A percentile compares a stretch with the other conserved stretches of the same genome.
Evolutionary conservation across 495 filamentous ascomycete species (phyloP).

Genomic region (Penicillium fimorum): DNA sequence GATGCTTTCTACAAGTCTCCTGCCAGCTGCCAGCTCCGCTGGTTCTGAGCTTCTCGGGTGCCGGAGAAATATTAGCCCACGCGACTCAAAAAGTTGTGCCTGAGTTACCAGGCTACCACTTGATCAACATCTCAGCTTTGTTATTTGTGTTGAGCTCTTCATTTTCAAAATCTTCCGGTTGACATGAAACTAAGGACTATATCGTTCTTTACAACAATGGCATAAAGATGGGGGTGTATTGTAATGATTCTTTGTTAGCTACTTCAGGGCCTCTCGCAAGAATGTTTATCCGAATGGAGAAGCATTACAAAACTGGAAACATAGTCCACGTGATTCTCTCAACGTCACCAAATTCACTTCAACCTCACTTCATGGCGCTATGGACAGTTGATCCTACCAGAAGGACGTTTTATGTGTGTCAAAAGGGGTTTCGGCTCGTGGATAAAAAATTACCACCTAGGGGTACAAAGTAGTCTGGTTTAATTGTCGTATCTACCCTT

Average conservation of each 20-base stretch:
- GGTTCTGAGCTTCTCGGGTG: slow-evolving; percentile 16
- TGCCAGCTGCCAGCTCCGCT: slow-evolving; percentile 27
- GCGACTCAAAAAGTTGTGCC: not conserved
- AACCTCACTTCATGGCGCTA: slow-evolving; percentile 8
- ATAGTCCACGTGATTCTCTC: not conserved
- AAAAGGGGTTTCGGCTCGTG: not conserved
- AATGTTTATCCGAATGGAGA: not conserved
- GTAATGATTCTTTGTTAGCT: not conserved
- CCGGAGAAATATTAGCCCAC: slow-evolving; percentile 23
- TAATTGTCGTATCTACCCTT: not conserved
- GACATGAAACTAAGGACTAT: too few species aligned
- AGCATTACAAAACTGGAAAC: not conserved
- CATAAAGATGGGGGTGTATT: not conserved
- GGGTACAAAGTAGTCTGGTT: not conserved
- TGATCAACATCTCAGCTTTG: not conserved
- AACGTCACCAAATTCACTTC: not conserved
- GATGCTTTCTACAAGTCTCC: slow-evolving; percentile 14
- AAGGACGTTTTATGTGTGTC: not conserved
- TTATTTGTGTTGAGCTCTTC: not conserved
- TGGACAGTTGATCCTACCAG: not conserved
- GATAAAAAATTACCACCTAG: not conserved
- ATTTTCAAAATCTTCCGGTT: not conserved
- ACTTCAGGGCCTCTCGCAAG: not conserved
- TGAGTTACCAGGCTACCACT: not conserved
- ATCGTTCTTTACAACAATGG: too few species aligned